These are phyloP conservation scores for Dendrocalamus sinicus DNA, from an alignment of 176 grass and related monocot genomes.

Conservation along the genomic window DNA sequence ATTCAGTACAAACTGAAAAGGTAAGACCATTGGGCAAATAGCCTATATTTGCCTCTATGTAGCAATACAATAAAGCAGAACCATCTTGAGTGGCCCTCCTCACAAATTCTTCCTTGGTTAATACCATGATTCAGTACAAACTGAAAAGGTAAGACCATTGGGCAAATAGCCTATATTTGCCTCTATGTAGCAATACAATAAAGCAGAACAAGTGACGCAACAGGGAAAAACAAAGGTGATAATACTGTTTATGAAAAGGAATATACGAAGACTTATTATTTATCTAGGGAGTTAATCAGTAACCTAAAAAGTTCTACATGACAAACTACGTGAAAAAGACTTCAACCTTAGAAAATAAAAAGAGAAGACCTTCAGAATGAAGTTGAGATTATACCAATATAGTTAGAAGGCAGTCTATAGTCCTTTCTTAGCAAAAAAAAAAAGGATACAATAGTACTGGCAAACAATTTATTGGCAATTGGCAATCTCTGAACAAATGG, in stretches of 20 bases:
- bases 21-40: neutral
- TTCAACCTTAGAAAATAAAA: neutral
- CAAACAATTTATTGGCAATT: neutral
- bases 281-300: neutral
- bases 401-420: neutral
- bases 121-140: slow-evolving; percentile 5
- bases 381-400: neutral
- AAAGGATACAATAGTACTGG: neutral
- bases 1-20: neutral
- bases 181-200: slow-evolving; percentile 1
- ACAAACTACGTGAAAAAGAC: neutral
- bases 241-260: neutral
- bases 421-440: neutral
- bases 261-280: neutral
- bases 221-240: neutral
- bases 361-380: neutral
- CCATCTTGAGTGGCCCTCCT: neutral
- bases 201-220: neutral
- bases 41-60: neutral
- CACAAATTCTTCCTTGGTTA: neutral
- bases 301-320: neutral
- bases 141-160: neutral
- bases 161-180: neutral
- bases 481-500: neutral
- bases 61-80: neutral